A percentile compares a stretch with the other conserved stretches of the same genome.
Evolutionary conservation across 2,329 filamentous ascomycete genomes (phyloP).

Genomic region (Ramularia endophylla): DNA sequence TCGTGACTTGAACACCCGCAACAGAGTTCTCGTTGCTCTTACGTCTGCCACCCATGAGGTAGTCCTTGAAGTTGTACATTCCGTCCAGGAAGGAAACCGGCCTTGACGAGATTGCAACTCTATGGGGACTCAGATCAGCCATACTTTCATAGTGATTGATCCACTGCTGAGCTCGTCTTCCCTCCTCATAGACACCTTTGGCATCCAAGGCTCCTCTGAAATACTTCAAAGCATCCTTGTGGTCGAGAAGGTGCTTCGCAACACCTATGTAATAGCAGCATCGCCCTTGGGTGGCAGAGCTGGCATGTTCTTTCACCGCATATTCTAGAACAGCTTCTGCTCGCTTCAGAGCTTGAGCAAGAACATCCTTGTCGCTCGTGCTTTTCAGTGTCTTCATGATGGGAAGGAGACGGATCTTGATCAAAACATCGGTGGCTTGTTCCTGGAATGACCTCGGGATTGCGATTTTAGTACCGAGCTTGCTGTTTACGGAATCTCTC

Average conservation of each 20-base stretch:
- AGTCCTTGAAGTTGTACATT: too few relatives aligned
- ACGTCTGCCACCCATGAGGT: too few relatives aligned
- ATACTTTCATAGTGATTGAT: not conserved
- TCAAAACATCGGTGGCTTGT: conserved; percentile 1
- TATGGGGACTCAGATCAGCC: too few relatives aligned
- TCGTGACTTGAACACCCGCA: not conserved
- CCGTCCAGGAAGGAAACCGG: too few relatives aligned
- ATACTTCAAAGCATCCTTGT: not conserved
- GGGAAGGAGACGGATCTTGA: not conserved
- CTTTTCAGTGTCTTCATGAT: not conserved
- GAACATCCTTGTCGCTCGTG: not conserved
- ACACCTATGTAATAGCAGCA: conserved; percentile 2
- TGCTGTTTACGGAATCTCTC: too few relatives aligned
- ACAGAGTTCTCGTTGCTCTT: too few relatives aligned
- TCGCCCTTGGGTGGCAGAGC: not conserved
- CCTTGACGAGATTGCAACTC: too few relatives aligned
- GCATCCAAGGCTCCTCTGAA: not conserved
- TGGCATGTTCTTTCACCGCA: not conserved
- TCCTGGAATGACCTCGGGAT: not conserved
- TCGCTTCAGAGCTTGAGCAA: not conserved
- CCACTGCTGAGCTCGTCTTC: not conserved
- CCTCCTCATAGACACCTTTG: not conserved
- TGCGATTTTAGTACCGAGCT: too few relatives aligned
- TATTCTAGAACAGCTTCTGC: not conserved
- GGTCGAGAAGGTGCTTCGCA: not conserved